Percentiles rank a stretch among this genome's conserved stretches.
phyloP scores from a whole-genome alignment of 192 early-diverging fungal species.

The Spizellomyces sp. region DNA sequence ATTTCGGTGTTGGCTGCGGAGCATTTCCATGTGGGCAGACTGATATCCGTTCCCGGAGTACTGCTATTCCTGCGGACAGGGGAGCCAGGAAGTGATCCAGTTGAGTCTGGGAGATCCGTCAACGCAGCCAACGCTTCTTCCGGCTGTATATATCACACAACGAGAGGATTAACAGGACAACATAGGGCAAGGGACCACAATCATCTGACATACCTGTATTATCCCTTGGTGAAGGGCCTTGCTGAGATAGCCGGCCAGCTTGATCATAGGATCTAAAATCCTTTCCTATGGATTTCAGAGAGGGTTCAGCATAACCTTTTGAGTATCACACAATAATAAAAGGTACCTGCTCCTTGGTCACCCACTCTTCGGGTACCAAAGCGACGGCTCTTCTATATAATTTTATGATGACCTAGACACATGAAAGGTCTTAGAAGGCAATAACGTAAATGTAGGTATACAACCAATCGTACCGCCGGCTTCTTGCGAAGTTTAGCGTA shows the following conservation, averaged over 20 bases:
- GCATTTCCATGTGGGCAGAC: too few species aligned
- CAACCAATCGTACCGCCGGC: background rate
- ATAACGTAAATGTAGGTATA: background rate
- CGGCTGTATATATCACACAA: too few species aligned
- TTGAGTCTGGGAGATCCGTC: too few species aligned
- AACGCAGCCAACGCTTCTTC: too few species aligned
- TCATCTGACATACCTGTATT: too few species aligned
- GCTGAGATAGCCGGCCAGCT: constrained; percentile 55
- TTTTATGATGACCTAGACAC: background rate
- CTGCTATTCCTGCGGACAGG: too few species aligned
- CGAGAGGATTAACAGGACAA: too few species aligned
- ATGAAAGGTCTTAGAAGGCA: background rate
- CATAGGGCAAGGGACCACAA: too few species aligned
- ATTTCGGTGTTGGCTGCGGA: background rate
- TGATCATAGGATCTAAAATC: constrained; percentile 64
- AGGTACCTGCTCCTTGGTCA: constrained; percentile 44
- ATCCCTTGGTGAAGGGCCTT: constrained; percentile 41
- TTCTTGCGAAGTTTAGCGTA: constrained; percentile 20
- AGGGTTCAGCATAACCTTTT: too few species aligned
- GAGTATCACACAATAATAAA: too few species aligned
- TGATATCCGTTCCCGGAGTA: too few species aligned
- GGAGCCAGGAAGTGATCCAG: too few species aligned
- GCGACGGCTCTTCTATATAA: constrained; percentile 23
- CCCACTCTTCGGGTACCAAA: constrained; percentile 39
- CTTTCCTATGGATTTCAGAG: constrained; percentile 37